Conservation (phyloP, 1,284 basidiomycete species). For the Mycena sp. region DNA sequence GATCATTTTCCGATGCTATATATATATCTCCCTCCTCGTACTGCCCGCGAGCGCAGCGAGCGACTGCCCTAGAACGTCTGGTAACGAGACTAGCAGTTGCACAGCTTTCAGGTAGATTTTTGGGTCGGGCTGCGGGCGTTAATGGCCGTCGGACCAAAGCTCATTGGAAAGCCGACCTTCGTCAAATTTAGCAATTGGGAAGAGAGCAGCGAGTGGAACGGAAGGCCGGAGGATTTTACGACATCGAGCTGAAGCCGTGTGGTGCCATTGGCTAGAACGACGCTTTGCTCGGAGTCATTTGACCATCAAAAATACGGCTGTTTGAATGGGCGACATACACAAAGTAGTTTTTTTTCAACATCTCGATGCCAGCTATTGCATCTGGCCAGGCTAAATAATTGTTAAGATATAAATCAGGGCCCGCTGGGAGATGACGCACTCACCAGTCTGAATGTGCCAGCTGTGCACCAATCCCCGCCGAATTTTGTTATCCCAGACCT, state of each 20-base stretch:
- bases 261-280: slow-evolving; percentile 27
- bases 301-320: too few species aligned
- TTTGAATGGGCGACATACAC: slow-evolving; percentile 15
- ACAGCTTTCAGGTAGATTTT: slow-evolving; percentile 25
- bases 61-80: too few species aligned
- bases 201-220: slow-evolving; percentile 27
- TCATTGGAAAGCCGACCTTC: slow-evolving; percentile 14
- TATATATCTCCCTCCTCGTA: too few species aligned
- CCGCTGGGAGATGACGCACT: not conserved
- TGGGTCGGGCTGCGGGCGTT: slow-evolving; percentile 17
- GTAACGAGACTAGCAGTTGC: too few species aligned
- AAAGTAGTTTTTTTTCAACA: slow-evolving; percentile 31
- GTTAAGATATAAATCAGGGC: not conserved
- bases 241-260: slow-evolving; percentile 25
- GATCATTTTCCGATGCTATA: too few species aligned
- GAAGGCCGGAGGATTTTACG: slow-evolving; percentile 22
- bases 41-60: too few species aligned
- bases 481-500: slow-evolving; percentile 13
- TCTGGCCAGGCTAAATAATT: slow-evolving; percentile 26
- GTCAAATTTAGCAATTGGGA: slow-evolving; percentile 24
- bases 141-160: not conserved
- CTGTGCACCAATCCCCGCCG: slow-evolving; percentile 12
- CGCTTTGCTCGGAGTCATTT: slow-evolving; percentile 6
- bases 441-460: slow-evolving; percentile 26
- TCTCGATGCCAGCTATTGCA: slow-evolving; percentile 29